Evolutionary conservation across 2,329 filamentous ascomycete genomes (phyloP), one percentile per base, ranked within the genome.

Genomic region (Fusarium sp.): DNA sequence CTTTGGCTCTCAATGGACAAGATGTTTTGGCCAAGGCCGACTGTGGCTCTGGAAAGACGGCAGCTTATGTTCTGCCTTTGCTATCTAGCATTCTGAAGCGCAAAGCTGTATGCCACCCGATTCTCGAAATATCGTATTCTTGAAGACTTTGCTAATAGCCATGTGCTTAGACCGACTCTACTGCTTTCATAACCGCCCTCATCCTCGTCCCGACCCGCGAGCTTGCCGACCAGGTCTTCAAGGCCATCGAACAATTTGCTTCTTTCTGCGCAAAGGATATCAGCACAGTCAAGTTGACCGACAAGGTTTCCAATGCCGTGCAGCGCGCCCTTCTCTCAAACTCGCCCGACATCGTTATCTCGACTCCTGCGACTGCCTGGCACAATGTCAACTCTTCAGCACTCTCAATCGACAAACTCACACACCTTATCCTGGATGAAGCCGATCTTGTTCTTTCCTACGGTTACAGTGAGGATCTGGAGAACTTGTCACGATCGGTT

Each of bases 1-100:
- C 96, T 3, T 84, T 98, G 42, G 94, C 94, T 28, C 86, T 98
- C 23, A 91, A 95, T 73, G 96, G 96, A 18, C 92, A 94, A 79
- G 95, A 98, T 86, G 91, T 99, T 53, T 86, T 98, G 43, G 95
- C 95, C 61, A 95, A 96, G 79, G 94, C 96, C 42, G 97, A 96
- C 82, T 98, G 96, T 9, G 96, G 96, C 18, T 97, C 95, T 8
- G 96, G 96, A 75, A 99, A 99, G 87, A 99, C 96, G 16, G 94
- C 94, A n/a, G 96, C 96, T 56, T 98, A 98, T 81, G 86, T 97
- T 11, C 87, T 99, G 46, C 96, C 96, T 3, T 88, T 97, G n/a
- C 84, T 99, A 21, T 93, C 97, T 75, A 89, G 90, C 40, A 93
- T 97, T 70, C 85, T 99, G 63, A 93, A 92, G 80, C 90, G 90